Conservation (phyloP, 192 early-diverging fungal genomes). For the Coemansia sp. region DNA sequence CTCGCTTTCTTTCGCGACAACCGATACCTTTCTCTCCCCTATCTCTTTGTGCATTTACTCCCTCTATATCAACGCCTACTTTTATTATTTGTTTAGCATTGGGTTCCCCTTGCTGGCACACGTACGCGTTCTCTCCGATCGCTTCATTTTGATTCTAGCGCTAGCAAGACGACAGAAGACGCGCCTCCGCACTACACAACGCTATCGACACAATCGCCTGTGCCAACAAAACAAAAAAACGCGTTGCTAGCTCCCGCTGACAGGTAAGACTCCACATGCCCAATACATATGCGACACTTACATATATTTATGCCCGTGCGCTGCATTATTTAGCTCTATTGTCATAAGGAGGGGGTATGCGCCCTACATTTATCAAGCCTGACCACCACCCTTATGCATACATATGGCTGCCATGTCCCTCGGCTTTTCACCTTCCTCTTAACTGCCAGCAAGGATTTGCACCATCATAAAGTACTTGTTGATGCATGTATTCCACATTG, state of each 20-base stretch:
- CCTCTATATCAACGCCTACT: not conserved
- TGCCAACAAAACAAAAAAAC: not conserved
- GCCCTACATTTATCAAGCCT: constrained; percentile 5
- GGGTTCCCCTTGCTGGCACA: not conserved
- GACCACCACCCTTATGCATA: not conserved
- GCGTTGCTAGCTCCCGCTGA: constrained; percentile 11
- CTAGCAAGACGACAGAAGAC: not conserved
- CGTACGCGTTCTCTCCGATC: not conserved
- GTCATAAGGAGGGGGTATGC: not conserved
- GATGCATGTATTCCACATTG: not conserved
- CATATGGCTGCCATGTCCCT: not conserved
- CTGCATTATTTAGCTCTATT: constrained; percentile 9
- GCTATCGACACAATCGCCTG: constrained; percentile 1
- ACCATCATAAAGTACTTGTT: not conserved
- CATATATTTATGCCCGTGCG: constrained; percentile 12
- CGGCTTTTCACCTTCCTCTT: not conserved
- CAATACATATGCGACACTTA: constrained; percentile 5
- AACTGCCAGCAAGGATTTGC: not conserved
- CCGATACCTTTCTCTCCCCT: not conserved
- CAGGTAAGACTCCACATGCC: constrained; percentile 8
- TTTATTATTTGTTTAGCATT: not conserved
- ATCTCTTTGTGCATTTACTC: not conserved
- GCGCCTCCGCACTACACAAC: not conserved
- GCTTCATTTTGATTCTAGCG: not conserved
- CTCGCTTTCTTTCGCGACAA: constrained; percentile 2